Evolutionary conservation across 2,329 filamentous ascomycete species (phyloP).

Genomic region (Neodidymelliopsis sp.): DNA sequence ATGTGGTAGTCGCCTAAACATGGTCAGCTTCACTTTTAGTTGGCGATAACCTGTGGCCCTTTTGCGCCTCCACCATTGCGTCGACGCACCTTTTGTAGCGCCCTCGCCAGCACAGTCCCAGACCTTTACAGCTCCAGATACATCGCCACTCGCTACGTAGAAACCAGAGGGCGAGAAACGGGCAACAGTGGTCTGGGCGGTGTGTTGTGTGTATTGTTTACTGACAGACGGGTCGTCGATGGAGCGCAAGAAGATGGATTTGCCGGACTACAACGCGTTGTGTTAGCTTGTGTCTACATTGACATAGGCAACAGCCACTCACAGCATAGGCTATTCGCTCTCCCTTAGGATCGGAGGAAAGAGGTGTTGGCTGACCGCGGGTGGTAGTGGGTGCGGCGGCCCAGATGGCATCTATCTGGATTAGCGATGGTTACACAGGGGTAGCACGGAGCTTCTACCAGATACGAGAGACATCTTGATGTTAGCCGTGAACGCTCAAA

Average conservation of each 20-base stretch:
- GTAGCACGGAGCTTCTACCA: slow-evolving; percentile 17
- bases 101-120: slow-evolving; percentile 91
- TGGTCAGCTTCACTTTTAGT: slow-evolving; percentile 36
- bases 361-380: slow-evolving; percentile 85
- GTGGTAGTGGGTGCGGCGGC: slow-evolving; percentile 84
- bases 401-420: slow-evolving; percentile 71
- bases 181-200: slow-evolving; percentile 85
- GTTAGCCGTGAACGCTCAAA: neutral
- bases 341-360: slow-evolving; percentile 87
- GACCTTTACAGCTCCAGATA: slow-evolving; percentile 81
- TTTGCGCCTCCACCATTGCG: neutral
- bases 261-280: slow-evolving; percentile 73
- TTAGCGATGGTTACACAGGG: slow-evolving; percentile 5
- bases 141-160: slow-evolving; percentile 92
- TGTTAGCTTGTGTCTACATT: neutral
- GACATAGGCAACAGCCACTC: slow-evolving; percentile 46
- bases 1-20: slow-evolving; percentile 82
- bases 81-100: slow-evolving; percentile 72
- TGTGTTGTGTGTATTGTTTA: slow-evolving; percentile 94
- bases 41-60: neutral
- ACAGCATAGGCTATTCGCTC: slow-evolving; percentile 93
- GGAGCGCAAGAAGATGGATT: slow-evolving; percentile 93
- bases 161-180: slow-evolving; percentile 94
- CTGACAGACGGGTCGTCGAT: slow-evolving; percentile 87
- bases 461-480: slow-evolving; percentile 28